Percentiles rank a stretch among this genome's conserved stretches.
phyloP scores from a whole-genome alignment of 2,329 filamentous ascomycete species.

The Aschersonia sp. region DNA sequence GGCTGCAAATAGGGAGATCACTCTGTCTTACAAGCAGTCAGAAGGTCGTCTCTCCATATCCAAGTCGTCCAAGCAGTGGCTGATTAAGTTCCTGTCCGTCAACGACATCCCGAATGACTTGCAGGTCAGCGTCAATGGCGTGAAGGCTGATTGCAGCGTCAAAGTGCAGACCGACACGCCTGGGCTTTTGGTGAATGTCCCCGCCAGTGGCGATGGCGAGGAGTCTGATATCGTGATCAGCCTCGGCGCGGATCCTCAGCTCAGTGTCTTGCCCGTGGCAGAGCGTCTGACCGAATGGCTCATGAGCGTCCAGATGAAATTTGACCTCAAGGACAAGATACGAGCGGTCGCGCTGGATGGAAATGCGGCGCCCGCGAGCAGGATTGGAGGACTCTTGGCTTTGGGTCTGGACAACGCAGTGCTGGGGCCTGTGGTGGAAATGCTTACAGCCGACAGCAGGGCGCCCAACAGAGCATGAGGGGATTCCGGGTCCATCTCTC shows the following conservation, averaged over 20 bases:
- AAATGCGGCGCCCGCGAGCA: neutral
- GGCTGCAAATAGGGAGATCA: neutral
- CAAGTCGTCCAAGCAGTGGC: slow-evolving; percentile 2
- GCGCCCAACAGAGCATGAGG: neutral
- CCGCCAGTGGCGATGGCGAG: neutral
- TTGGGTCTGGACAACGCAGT: slow-evolving; percentile 1
- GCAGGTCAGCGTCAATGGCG: neutral
- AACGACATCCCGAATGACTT: neutral
- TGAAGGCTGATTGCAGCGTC: neutral
- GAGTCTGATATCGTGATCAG: slow-evolving; percentile 1
- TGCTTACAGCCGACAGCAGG: slow-evolving; percentile 2
- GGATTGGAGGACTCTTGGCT: slow-evolving; percentile 1
- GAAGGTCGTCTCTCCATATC: neutral
- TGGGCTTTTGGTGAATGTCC: neutral
- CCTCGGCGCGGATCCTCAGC: neutral
- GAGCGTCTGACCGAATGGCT: neutral
- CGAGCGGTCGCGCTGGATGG: slow-evolving; percentile 1
- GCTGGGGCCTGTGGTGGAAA: slow-evolving; percentile 1
- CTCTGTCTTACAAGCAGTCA: neutral
- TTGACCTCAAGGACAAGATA: slow-evolving; percentile 2
- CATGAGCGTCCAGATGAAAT: slow-evolving; percentile 1
- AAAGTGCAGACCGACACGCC: neutral
- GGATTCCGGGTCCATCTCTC: too few species aligned
- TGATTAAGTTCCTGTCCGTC: slow-evolving; percentile 1
- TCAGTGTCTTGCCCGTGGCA: neutral